Evolutionary conservation across 2,329 filamentous ascomycete species (phyloP).

Genomic region (Stemphylium lycopersici): DNA sequence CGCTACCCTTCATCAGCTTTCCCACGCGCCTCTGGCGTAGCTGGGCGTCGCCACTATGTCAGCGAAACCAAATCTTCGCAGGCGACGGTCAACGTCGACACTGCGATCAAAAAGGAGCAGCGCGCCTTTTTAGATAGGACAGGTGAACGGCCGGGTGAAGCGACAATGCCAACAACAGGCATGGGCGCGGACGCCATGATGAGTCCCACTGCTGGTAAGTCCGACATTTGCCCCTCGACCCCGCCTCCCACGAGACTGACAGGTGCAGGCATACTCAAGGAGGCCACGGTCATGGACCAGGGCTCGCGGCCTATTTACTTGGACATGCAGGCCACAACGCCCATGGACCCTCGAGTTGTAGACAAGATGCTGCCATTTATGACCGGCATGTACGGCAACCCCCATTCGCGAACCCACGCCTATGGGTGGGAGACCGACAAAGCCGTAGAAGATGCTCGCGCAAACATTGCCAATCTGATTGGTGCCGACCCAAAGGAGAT

Average conservation of each 20-base stretch:
- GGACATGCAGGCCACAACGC: conserved; percentile 97
- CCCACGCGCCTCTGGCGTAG: conserved; percentile 50
- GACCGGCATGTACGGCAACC: conserved; percentile 93
- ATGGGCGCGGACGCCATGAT: conserved; percentile 70
- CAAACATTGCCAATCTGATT: conserved; percentile 83
- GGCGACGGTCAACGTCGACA: conserved; percentile 82
- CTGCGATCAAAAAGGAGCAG: conserved; percentile 84
- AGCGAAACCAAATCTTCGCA: conserved; percentile 79
- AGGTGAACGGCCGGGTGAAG: conserved; percentile 60
- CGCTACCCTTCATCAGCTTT: conserved; percentile 53
- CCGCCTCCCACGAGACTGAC: conserved; percentile 22
- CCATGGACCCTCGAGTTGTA: conserved; percentile 89
- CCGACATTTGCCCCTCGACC: conserved; percentile 8
- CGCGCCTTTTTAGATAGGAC: conserved; percentile 72
- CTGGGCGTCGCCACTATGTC: conserved; percentile 72
- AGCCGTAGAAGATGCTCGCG: conserved; percentile 84
- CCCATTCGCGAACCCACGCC: conserved; percentile 94
- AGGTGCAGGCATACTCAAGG: conserved; percentile 75
- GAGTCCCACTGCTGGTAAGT: conserved; percentile 75
- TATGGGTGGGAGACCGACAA: conserved; percentile 99
- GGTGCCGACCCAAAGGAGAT: conserved; percentile 97
- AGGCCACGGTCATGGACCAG: conserved; percentile 91
- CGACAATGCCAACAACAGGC: conserved; percentile 64
- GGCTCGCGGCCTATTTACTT: conserved; percentile 94
- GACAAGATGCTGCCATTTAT: conserved; percentile 97